These are phyloP conservation scores for Withania somnifera DNA, from an alignment of 305 asterid genomes.

Conservation along the genomic window DNA sequence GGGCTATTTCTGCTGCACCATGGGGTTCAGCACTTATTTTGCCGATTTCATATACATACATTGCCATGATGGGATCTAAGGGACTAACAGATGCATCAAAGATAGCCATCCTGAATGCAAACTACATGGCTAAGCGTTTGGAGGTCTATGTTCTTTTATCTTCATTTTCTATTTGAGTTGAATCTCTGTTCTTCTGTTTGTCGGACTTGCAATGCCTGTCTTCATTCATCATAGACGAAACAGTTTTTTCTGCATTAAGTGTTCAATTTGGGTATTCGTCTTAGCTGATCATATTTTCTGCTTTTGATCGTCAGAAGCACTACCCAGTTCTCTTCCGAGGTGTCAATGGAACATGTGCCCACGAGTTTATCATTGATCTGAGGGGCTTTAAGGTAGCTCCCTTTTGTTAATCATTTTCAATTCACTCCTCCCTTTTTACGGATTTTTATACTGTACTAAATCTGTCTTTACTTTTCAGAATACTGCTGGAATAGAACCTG, in stretches of 20 bases:
- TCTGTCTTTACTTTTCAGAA: slow-evolving; percentile 23
- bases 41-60: slow-evolving; percentile 93
- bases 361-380: slow-evolving; percentile 84
- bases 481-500: slow-evolving; percentile 95
- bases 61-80: slow-evolving; percentile 90
- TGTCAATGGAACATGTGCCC: slow-evolving; percentile 84
- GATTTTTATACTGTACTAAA: neutral
- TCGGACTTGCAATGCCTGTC: neutral
- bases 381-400: slow-evolving; percentile 70
- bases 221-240: neutral
- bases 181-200: neutral
- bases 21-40: slow-evolving; percentile 98
- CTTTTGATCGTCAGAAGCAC: slow-evolving; percentile 46
- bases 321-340: slow-evolving; percentile 95
- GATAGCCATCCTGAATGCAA: slow-evolving; percentile 90
- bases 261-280: neutral
- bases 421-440: neutral
- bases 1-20: slow-evolving; percentile 95
- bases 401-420: neutral
- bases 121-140: slow-evolving; percentile 93
- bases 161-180: neutral
- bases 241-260: neutral
- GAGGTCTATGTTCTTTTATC: slow-evolving; percentile 41
- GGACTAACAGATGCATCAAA: slow-evolving; percentile 96
- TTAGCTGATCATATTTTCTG: slow-evolving; percentile 11